phyloP scores from a whole-genome alignment of 805 yeast genomes.

The Kazachstania bromeliacearum region DNA sequence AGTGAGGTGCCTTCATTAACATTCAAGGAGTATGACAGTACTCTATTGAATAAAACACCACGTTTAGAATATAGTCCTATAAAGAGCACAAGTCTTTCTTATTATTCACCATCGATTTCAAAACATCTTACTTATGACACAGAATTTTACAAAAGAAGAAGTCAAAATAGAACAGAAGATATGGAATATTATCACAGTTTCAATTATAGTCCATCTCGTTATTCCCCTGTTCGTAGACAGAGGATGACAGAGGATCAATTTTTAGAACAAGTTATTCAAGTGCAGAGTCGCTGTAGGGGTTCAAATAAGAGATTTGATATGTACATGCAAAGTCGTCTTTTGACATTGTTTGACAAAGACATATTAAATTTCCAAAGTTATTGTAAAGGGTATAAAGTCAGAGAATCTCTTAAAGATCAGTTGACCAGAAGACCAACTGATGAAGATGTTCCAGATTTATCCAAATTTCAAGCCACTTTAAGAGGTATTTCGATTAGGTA shows the following conservation, averaged over 20 bases:
- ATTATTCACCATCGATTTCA: constrained; percentile 28
- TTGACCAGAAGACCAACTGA: constrained; percentile 1
- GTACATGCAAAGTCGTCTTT: constrained; percentile 53
- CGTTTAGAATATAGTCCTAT: constrained; percentile 21
- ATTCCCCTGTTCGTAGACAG: constrained; percentile 24
- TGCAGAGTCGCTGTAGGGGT: constrained; percentile 69
- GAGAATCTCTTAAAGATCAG: constrained; percentile 3
- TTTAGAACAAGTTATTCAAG: constrained; percentile 32
- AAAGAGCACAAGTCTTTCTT: constrained; percentile 20
- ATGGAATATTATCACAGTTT: constrained; percentile 17
- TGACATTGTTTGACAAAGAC: constrained; percentile 47
- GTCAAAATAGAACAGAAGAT: constrained; percentile 20
- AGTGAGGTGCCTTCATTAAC: constrained; percentile 3
- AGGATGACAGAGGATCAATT: constrained; percentile 26
- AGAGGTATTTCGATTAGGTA: constrained; percentile 37
- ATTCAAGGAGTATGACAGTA: constrained; percentile 7
- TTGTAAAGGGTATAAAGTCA: constrained; percentile 39
- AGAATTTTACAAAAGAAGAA: constrained; percentile 23
- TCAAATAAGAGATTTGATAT: constrained; percentile 53
- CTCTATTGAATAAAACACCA: constrained; percentile 9
- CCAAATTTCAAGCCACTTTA: constrained; percentile 43
- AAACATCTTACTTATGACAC: constrained; percentile 22
- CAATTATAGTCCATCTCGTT: constrained; percentile 18
- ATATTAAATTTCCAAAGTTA: constrained; percentile 41
- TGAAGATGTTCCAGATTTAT: constrained; percentile 8